These are phyloP conservation scores for Dichotomocladium elegans DNA, from an alignment of 371 early-diverging fungal species.

Conservation along the genomic window DNA sequence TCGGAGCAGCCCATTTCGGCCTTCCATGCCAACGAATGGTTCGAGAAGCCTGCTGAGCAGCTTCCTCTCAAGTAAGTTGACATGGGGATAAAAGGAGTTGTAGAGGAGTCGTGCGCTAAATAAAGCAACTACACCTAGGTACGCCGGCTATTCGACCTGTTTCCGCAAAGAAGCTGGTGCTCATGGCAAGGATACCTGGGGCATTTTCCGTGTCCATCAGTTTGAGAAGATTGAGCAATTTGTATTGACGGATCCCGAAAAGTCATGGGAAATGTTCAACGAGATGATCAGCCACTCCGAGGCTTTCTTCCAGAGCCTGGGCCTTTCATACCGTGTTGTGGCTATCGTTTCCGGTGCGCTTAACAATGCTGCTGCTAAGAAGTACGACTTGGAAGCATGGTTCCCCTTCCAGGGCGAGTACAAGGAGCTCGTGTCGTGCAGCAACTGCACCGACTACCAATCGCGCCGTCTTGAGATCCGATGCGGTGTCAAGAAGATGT, in stretches of 20 bases:
- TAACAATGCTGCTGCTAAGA: constrained; percentile 99
- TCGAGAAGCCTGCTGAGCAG: constrained; percentile 86
- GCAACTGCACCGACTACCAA: constrained; percentile 99
- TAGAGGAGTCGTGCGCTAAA: too few relatives aligned
- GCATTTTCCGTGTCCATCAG: constrained; percentile 99
- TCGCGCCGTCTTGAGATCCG: constrained; percentile 96
- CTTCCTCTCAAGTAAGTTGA: constrained; percentile 80
- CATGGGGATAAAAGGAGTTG: neutral
- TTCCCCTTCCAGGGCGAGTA: constrained; percentile 98
- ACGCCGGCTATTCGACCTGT: constrained; percentile 98
- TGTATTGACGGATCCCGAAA: constrained; percentile 94
- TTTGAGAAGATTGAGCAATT: constrained; percentile 99
- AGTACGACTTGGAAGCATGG: constrained; percentile 99
- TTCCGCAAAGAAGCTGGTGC: constrained; percentile 99
- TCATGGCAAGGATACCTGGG: constrained; percentile 99
- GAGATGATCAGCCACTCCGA: constrained; percentile 95
- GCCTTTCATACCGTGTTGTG: constrained; percentile 95
- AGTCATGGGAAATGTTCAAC: constrained; percentile 97
- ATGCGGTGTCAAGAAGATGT: constrained; percentile 96
- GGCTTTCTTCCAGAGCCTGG: constrained; percentile 96
- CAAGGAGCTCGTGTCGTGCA: constrained; percentile 99
- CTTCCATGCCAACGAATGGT: constrained; percentile 97
- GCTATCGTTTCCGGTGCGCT: constrained; percentile 97
- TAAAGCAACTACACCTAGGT: too few relatives aligned
- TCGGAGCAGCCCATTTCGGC: constrained; percentile 99